Percentiles rank a stretch among this genome's conserved stretches.
phyloP scores from a whole-genome alignment of 2,329 filamentous ascomycete genomes.

The Clarireedia paspali region DNA sequence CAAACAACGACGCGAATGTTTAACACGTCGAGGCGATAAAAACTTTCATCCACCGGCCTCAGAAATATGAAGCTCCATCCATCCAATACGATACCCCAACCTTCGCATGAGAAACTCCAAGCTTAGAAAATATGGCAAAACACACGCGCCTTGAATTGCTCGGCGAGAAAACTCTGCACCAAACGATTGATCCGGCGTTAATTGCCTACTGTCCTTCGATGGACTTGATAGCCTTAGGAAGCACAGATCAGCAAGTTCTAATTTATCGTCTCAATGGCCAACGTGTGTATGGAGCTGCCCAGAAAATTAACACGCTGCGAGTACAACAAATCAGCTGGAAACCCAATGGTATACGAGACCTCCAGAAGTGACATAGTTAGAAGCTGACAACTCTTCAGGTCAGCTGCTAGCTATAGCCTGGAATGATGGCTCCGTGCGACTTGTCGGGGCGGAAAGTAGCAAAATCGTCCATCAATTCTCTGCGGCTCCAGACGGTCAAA shows the following conservation, averaged over 20 bases:
- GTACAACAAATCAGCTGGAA: constrained; percentile 34
- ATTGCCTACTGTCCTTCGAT: constrained; percentile 76
- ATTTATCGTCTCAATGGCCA: constrained; percentile 77
- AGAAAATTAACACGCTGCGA: constrained; percentile 28
- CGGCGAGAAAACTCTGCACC: constrained; percentile 50
- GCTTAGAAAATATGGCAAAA: constrained; percentile 14
- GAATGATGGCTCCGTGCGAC: constrained; percentile 69
- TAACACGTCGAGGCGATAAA: neutral
- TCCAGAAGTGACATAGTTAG: neutral
- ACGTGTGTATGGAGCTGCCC: constrained; percentile 45
- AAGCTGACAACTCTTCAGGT: constrained; percentile 31
- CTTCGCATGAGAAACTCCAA: neutral
- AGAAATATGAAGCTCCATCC: neutral
- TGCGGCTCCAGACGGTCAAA: constrained; percentile 20
- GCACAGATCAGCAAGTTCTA: constrained; percentile 59
- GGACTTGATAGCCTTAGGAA: constrained; percentile 71
- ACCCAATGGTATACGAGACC: constrained; percentile 25
- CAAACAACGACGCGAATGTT: constrained; percentile 1
- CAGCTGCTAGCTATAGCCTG: constrained; percentile 76
- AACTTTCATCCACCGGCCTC: neutral
- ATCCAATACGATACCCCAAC: neutral
- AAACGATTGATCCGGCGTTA: constrained; percentile 47
- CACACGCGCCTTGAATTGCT: constrained; percentile 32
- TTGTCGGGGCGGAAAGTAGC: constrained; percentile 72
- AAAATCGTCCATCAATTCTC: constrained; percentile 69